Evolutionary conservation across 257 asterid species (phyloP), one percentile per base, ranked within the genome.

Genomic region (Solanum chaucha): DNA sequence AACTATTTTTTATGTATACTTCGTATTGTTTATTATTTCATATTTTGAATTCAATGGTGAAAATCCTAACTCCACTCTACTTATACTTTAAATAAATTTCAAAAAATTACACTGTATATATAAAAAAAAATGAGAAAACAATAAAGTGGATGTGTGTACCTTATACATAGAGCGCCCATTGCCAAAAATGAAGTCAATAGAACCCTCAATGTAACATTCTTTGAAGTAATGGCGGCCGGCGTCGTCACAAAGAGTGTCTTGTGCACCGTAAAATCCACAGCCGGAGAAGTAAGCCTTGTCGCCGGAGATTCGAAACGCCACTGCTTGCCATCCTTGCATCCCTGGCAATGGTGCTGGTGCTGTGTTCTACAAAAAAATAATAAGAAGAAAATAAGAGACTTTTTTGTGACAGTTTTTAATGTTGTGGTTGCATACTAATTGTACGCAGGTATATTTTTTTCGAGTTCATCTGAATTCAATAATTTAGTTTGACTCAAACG

Each of bases 321-420:
- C 99, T 32, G 99, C 99, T 70, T 96, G 99, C 98, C 98, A 91
- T 13, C 99, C 99, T 38, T 95, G 93, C 98, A 95, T 90, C 32
- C 99, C 99, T 5, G 98, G 99, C 95, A 92, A 72, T 3, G 99
- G 99, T 12, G 98, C 99, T 83, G 99, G 98, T 3, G 99, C 98
- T 6, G 98, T 94, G 83, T 96, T 96, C 98, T 95, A 77, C 9
- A 44, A 81, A 46, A 4, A 1, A 68, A 38, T 41, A 32, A 40
- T 0, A 41, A 41, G 0, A 19, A 46, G 5, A 44, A 10, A 46
- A 46, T 46, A 46, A 46, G 55, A 46, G 55, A 46, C 17, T 46
- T 46, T 44, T 44, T 46, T 46, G 55, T 46, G 55, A 46, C 51
- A 44, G 51, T 44, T 44, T 44, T 44, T 44, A 44, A 44, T 44